Conservation (phyloP, 352 stramenopile species). For the Globisporangium emineosum region DNA sequence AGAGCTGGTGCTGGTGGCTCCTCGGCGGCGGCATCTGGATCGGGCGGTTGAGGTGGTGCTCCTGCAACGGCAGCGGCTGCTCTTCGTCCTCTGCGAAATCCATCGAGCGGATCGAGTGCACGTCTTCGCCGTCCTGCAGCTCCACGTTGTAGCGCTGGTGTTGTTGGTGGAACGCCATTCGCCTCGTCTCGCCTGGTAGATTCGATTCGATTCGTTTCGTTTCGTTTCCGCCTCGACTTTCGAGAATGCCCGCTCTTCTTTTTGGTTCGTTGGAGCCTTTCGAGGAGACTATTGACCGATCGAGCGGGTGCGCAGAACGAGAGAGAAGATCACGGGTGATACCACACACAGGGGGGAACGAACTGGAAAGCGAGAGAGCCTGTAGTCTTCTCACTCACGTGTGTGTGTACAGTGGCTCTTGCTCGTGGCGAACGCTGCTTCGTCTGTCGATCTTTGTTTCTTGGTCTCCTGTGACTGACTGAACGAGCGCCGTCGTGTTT, state of each 20-base stretch:
- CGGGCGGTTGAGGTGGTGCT: slow-evolving; percentile 17
- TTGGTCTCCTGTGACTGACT: not conserved
- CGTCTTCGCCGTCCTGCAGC: slow-evolving; percentile 18
- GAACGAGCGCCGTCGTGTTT: not conserved
- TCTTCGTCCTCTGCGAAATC: slow-evolving; percentile 13
- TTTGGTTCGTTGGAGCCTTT: not conserved
- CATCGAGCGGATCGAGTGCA: slow-evolving; percentile 18
- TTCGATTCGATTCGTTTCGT: too few relatives aligned
- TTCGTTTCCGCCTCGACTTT: not conserved
- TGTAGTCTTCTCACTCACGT: not conserved
- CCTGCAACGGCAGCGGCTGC: slow-evolving; percentile 13
- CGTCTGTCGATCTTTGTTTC: not conserved
- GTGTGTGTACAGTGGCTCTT: not conserved
- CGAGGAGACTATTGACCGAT: not conserved
- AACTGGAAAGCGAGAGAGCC: not conserved
- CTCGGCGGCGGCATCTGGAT: slow-evolving; percentile 5
- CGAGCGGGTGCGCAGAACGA: not conserved
- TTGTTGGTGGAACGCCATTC: slow-evolving; percentile 8
- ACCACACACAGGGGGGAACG: not conserved
- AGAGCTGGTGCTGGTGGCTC: slow-evolving; percentile 7
- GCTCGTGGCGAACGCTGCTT: not conserved
- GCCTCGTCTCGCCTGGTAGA: too few relatives aligned
- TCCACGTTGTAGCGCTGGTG: slow-evolving; percentile 14
- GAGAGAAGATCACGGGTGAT: not conserved
- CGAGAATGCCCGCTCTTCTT: not conserved